These are phyloP conservation scores for Coniella vitis DNA, from an alignment of 2,329 filamentous ascomycete species.

Conservation along the genomic window DNA sequence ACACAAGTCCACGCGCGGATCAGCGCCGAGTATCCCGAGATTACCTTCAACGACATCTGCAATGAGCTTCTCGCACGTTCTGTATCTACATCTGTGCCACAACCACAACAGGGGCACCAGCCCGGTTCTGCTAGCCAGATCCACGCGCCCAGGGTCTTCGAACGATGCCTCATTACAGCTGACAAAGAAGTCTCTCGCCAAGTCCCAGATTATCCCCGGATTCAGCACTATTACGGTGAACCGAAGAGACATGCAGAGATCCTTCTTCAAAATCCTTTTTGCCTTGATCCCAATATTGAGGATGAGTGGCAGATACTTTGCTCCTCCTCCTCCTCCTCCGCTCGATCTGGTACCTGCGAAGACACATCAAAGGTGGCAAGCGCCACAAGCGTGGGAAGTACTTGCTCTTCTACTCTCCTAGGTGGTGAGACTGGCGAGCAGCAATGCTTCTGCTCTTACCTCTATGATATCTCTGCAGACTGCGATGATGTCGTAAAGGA, in stretches of 20 bases:
- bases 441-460: too few species aligned
- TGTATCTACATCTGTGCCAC: too few species aligned
- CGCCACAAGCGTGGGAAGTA: too few species aligned
- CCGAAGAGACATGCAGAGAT: neutral
- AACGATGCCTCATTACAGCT: too few species aligned
- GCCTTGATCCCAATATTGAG: neutral
- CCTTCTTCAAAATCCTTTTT: too few species aligned
- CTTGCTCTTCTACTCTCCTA: too few species aligned
- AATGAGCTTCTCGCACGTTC: neutral
- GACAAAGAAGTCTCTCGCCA: neutral
- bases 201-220: neutral
- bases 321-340: too few species aligned
- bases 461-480: too few species aligned
- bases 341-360: too few species aligned
- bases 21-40: neutral
- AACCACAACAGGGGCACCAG: too few species aligned
- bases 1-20: neutral
- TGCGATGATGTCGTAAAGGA: too few species aligned
- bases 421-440: neutral
- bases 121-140: neutral
- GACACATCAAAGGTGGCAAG: too few species aligned
- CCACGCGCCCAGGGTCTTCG: neutral
- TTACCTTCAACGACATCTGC: neutral
- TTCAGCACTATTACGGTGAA: neutral
- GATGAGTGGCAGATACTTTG: neutral